Evolutionary conservation across 106 monocot species (phyloP).

Genomic region (Dioscorea dumetorum): DNA sequence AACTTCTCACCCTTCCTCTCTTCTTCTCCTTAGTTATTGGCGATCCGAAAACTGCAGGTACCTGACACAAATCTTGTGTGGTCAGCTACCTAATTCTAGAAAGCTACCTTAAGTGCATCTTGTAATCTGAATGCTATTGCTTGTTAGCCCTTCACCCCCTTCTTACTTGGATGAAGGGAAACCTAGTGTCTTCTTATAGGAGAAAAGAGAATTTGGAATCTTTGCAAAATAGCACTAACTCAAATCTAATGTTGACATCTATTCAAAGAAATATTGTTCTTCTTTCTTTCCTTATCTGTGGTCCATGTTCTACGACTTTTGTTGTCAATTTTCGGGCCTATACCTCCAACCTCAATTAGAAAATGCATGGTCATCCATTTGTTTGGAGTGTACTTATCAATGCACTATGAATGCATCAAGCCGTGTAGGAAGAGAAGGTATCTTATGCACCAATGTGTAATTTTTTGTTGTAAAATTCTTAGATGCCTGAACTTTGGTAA

Average conservation of each 20-base stretch:
- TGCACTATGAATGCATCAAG: too few species aligned
- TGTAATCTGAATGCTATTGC: too few species aligned
- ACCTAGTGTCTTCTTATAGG: constrained; percentile 16
- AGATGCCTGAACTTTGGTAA: not conserved
- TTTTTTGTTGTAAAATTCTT: not conserved
- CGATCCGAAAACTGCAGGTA: too few species aligned
- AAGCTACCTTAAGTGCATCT: too few species aligned
- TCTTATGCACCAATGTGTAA: not conserved
- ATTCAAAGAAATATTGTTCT: constrained; percentile 29
- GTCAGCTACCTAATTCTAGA: too few species aligned
- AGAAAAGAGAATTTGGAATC: constrained; percentile 24
- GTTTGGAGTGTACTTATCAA: too few species aligned
- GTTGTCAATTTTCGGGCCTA: too few species aligned
- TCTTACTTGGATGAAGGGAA: not conserved
- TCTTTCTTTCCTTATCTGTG: constrained; percentile 17
- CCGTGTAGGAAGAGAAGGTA: not conserved
- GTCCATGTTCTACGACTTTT: constrained; percentile 27
- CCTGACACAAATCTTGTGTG: too few species aligned
- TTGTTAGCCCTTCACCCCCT: not conserved
- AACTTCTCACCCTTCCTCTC: too few species aligned
- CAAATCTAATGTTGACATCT: constrained; percentile 13
- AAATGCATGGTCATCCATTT: too few species aligned
- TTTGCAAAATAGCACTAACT: constrained; percentile 1
- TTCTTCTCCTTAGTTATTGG: too few species aligned
- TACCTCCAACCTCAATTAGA: too few species aligned